phyloP scores from a whole-genome alignment of 768 basidiomycete genomes.

The Boletus tylopilopsis region DNA sequence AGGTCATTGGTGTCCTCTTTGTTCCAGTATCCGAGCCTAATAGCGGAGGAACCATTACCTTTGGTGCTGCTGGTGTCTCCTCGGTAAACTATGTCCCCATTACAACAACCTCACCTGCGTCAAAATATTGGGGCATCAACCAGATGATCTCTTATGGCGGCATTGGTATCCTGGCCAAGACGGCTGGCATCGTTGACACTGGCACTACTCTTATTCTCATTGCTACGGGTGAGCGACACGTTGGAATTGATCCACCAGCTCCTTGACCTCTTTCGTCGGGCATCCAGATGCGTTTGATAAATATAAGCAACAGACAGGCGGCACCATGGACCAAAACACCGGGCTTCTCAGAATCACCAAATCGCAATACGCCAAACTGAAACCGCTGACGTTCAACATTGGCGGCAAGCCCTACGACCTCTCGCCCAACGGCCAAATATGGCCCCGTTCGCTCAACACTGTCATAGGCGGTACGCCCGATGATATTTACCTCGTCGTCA shows the following conservation, averaged over 20 bases:
- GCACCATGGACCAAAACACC: not conserved
- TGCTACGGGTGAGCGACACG: not conserved
- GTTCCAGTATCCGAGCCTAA: not conserved
- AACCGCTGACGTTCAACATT: not conserved
- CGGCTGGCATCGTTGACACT: not conserved
- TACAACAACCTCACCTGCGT: not conserved
- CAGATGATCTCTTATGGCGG: not conserved
- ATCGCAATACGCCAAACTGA: not conserved
- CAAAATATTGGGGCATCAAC: not conserved
- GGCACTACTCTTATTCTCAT: not conserved
- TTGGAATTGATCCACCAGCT: not conserved
- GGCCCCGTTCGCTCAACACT: not conserved
- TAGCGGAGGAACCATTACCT: not conserved
- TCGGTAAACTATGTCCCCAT: not conserved
- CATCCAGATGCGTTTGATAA: not conserved
- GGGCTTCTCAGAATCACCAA: not conserved
- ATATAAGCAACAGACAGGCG: not conserved
- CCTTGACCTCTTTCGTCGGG: too few species aligned
- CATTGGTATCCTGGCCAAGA: accelerated
- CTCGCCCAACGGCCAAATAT: not conserved
- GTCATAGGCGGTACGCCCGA: not conserved
- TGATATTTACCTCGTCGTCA: not conserved
- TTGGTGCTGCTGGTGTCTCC: not conserved
- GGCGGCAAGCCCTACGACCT: not conserved
- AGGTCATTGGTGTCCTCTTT: not conserved